These are phyloP conservation scores for Lentinula lateritia DNA, from an alignment of 768 basidiomycete genomes.

Conservation along the genomic window DNA sequence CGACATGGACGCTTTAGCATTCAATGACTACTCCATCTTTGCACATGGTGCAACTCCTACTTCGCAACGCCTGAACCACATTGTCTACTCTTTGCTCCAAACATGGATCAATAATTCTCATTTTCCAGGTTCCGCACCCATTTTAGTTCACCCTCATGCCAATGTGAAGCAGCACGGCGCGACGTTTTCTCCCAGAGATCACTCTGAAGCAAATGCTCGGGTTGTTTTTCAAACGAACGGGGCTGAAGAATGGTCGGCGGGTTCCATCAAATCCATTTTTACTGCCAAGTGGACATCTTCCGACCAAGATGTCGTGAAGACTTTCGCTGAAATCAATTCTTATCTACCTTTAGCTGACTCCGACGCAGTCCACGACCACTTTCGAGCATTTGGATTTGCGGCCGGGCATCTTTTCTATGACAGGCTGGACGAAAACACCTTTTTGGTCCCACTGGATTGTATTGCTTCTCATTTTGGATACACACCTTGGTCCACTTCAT, in stretches of 20 bases:
- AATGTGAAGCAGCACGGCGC: not conserved
- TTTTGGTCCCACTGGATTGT: not conserved
- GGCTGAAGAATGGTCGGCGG: conserved; percentile 4
- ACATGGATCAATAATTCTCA: no score
- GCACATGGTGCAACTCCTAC: not conserved
- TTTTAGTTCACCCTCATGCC: not conserved
- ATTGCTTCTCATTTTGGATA: not conserved
- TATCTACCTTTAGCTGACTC: not conserved
- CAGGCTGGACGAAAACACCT: not conserved
- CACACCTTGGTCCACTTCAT: no score
- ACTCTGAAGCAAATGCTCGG: not conserved
- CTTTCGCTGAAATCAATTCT: not conserved
- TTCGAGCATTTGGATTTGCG: conserved; percentile 4
- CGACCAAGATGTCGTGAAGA: conserved; percentile 1
- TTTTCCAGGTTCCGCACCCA: no score
- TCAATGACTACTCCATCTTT: not conserved
- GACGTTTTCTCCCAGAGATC: not conserved
- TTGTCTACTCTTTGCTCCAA: no score
- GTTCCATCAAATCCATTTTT: conserved; percentile 6
- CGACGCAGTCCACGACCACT: conserved; percentile 5
- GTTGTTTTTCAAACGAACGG: conserved; percentile 2
- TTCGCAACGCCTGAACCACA: no score
- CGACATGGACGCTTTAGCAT: conserved; percentile 8
- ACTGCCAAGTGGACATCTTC: not conserved
- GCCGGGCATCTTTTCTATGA: conserved; percentile 14